phyloP scores from a whole-genome alignment of 164 flowering plant species.

The Sedum album region DNA sequence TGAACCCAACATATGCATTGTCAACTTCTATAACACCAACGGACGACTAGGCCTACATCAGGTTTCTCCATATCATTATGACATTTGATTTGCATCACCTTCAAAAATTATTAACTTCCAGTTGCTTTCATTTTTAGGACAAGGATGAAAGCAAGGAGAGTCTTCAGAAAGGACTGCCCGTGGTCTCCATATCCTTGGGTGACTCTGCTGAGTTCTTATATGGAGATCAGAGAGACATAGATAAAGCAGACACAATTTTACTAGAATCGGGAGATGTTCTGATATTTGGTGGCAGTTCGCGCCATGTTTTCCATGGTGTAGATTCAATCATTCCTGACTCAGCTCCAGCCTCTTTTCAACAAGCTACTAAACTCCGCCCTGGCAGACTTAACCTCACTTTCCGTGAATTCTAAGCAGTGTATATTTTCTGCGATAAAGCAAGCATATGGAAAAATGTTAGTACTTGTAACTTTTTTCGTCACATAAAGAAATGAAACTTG shows the following conservation, averaged over 20 bases:
- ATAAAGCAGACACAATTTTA: slow-evolving; percentile 34
- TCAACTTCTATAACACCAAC: slow-evolving; percentile 48
- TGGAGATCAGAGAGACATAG: slow-evolving; percentile 41
- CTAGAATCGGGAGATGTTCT: too few relatives aligned
- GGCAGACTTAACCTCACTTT: slow-evolving; percentile 80
- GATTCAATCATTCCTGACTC: slow-evolving; percentile 29
- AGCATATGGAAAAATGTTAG: background rate
- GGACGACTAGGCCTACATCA: slow-evolving; percentile 79
- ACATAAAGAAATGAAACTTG: background rate
- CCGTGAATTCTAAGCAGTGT: background rate
- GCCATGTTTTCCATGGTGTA: slow-evolving; percentile 61
- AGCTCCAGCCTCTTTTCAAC: slow-evolving; percentile 36
- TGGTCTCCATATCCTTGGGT: slow-evolving; percentile 68
- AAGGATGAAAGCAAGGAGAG: slow-evolving; percentile 56
- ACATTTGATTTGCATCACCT: background rate
- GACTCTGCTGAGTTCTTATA: slow-evolving; percentile 62
- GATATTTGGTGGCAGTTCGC: slow-evolving; percentile 71
- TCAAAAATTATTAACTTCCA: background rate
- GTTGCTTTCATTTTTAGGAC: slow-evolving; percentile 32
- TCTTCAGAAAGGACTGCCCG: slow-evolving; percentile 26
- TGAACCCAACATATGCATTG: slow-evolving; percentile 75
- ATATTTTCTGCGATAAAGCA: too few relatives aligned
- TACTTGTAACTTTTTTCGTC: background rate
- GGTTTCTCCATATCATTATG: slow-evolving; percentile 24
- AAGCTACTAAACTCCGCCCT: slow-evolving; percentile 41